phyloP scores from a whole-genome alignment of 1,284 basidiomycete species.

The Cryptococcus wingfieldii region DNA sequence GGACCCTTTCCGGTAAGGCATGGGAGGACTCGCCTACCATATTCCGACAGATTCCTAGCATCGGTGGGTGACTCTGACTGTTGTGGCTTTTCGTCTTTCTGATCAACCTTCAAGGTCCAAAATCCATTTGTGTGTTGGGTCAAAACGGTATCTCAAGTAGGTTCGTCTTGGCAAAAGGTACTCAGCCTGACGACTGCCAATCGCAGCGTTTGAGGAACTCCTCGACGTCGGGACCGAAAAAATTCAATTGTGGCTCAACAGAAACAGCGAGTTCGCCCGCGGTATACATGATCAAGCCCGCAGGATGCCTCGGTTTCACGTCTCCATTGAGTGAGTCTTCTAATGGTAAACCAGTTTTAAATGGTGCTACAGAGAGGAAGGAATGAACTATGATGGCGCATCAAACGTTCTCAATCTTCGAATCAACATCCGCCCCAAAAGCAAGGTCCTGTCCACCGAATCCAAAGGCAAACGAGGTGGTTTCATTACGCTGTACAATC shows the following conservation, averaged over 20 bases:
- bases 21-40: conserved; percentile 42
- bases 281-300: conserved; percentile 2
- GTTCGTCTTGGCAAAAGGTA: conserved; percentile 1
- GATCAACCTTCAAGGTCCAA: conserved; percentile 21
- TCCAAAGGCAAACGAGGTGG: neutral
- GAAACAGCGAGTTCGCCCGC: neutral
- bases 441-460: conserved; percentile 3
- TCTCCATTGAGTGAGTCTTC: conserved; percentile 6
- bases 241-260: conserved; percentile 1
- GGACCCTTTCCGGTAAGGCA: conserved; percentile 37
- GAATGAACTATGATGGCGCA: neutral
- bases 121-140: conserved; percentile 34
- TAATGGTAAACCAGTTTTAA: neutral
- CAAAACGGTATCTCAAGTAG: conserved; percentile 22
- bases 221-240: neutral
- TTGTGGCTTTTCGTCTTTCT: neutral
- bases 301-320: conserved; percentile 5
- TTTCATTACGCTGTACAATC: neutral
- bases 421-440: conserved; percentile 1
- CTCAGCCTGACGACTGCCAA: neutral
- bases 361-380: conserved; percentile 1
- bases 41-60: conserved; percentile 40
- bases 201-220: conserved; percentile 9
- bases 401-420: conserved; percentile 5
- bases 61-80: conserved; percentile 18